These are phyloP conservation scores for Podaxis sp. DNA, from an alignment of 768 basidiomycete genomes.

Conservation along the genomic window DNA sequence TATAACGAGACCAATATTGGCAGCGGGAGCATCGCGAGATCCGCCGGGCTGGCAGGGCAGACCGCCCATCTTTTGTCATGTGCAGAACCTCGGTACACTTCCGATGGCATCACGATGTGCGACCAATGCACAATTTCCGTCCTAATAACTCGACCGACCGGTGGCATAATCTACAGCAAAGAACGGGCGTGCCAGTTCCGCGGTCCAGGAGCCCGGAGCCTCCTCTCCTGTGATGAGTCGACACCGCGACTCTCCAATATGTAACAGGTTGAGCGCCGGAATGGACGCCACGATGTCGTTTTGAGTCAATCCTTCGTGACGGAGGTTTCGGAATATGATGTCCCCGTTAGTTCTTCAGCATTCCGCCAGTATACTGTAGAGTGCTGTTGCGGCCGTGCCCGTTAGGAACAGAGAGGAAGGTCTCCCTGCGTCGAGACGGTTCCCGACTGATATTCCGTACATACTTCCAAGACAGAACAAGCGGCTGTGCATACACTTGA, in stretches of 20 bases:
- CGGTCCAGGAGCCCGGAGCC: background rate
- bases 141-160: background rate
- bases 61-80: background rate
- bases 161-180: background rate
- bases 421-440: too few relatives aligned
- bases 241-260: background rate
- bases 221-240: background rate
- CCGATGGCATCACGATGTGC: background rate
- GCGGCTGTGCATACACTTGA: background rate
- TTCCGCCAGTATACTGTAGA: background rate
- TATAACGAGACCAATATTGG: background rate
- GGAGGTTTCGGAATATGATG: background rate
- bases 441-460: too few relatives aligned
- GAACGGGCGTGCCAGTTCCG: background rate
- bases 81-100: background rate
- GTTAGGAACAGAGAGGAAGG: too few relatives aligned
- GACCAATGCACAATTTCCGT: background rate
- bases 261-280: background rate
- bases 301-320: background rate
- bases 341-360: too few relatives aligned
- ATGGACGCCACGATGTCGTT: background rate
- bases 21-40: background rate
- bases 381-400: too few relatives aligned
- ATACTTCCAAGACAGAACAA: too few relatives aligned
- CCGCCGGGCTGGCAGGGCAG: background rate